Conservation (phyloP, 441 rosid species). For the Croton setiger region DNA sequence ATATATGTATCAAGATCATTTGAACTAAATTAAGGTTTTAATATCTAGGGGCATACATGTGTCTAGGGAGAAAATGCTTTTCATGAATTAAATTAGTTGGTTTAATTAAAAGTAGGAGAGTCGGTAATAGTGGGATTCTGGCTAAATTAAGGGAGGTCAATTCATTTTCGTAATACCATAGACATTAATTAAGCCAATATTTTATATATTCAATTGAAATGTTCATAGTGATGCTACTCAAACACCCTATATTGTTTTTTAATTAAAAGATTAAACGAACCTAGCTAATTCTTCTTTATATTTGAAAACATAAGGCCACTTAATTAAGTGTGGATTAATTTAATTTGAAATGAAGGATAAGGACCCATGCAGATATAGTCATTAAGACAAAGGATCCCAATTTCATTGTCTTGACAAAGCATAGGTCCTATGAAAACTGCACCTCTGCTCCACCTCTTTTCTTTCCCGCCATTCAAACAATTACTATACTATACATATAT, state of each 20-base stretch:
- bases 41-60: too few relatives aligned
- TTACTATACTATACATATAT: background rate
- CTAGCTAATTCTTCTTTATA: background rate
- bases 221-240: background rate
- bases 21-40: too few relatives aligned
- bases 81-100: background rate
- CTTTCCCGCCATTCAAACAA: background rate
- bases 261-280: background rate
- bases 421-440: constrained; percentile 15
- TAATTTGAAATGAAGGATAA: constrained; percentile 12
- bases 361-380: constrained; percentile 26
- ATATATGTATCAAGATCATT: too few relatives aligned
- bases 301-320: background rate
- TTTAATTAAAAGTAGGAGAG: background rate
- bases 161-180: too few relatives aligned
- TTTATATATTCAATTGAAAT: background rate
- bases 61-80: too few relatives aligned
- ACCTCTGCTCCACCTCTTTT: background rate
- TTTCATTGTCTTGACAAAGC: background rate
- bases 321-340: background rate
- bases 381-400: constrained; percentile 8
- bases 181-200: background rate
- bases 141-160: constrained; percentile 13
- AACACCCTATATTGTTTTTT: background rate
- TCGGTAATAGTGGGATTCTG: background rate